Evolutionary conservation across 148 eudicot species (phyloP).

Genomic region (Nyssa sinensis): DNA sequence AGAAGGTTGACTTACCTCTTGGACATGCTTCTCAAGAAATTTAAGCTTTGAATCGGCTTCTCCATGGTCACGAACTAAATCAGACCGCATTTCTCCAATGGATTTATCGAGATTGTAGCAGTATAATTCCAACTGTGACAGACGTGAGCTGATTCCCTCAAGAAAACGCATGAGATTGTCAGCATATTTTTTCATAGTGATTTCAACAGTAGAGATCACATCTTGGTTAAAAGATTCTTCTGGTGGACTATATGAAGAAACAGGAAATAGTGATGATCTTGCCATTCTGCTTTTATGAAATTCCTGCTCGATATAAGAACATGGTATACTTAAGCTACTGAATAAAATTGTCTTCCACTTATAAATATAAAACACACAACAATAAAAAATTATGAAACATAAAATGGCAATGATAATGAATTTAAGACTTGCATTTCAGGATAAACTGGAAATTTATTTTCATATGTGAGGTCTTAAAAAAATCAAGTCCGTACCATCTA

Average conservation of each 20-base stretch:
- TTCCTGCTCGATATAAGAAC: conserved; percentile 51
- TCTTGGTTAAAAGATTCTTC: conserved; percentile 78
- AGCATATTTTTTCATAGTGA: conserved; percentile 81
- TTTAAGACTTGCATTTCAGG: neutral
- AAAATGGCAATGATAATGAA: neutral
- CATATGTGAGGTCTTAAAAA: neutral
- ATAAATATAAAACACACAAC: neutral
- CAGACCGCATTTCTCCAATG: conserved; percentile 94
- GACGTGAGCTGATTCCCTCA: conserved; percentile 93
- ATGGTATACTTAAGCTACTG: neutral
- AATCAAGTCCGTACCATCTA: neutral
- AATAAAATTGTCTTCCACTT: neutral
- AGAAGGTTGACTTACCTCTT: conserved; percentile 60
- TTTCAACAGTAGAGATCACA: conserved; percentile 67
- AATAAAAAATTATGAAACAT: neutral
- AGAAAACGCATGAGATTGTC: conserved; percentile 98
- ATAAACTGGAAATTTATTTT: neutral
- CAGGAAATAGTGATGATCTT: conserved; percentile 74
- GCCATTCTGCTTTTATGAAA: conserved; percentile 88
- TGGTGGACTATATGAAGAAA: conserved; percentile 66
- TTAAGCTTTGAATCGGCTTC: conserved; percentile 86
- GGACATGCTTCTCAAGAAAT: conserved; percentile 87
- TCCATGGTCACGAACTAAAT: conserved; percentile 73
- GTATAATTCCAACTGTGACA: conserved; percentile 89
- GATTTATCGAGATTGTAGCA: conserved; percentile 98